Evolutionary conservation across 805 yeast genomes (phyloP).

Genomic region (Candida verbasci): DNA sequence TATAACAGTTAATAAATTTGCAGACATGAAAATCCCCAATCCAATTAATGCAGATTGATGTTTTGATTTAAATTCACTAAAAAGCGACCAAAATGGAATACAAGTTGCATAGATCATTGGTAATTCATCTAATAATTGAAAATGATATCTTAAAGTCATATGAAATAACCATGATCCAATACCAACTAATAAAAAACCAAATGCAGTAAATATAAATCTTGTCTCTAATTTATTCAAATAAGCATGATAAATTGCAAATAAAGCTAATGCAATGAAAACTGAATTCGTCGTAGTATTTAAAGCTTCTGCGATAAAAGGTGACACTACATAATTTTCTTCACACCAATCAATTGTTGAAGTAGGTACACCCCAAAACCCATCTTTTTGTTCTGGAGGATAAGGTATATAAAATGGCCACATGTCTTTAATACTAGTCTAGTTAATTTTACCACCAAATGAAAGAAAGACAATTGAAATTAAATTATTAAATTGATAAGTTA

Average conservation of each 20-base stretch:
- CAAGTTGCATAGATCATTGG: slow-evolving; percentile 99
- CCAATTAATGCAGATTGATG: slow-evolving; percentile 43
- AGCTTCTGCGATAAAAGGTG: slow-evolving; percentile 84
- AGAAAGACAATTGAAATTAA: too few species aligned
- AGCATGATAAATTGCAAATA: slow-evolving; percentile 61
- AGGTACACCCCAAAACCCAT: slow-evolving; percentile 75
- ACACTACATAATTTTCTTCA: slow-evolving; percentile 90
- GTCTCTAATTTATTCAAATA: slow-evolving; percentile 56
- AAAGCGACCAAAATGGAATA: slow-evolving; percentile 84
- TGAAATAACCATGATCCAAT: slow-evolving; percentile 94
- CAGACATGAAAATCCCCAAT: slow-evolving; percentile 45
- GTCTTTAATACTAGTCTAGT: neutral
- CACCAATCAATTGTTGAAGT: slow-evolving; percentile 99
- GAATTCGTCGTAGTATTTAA: slow-evolving; percentile 80
- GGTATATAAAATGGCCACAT: slow-evolving; percentile 49
- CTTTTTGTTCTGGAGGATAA: slow-evolving; percentile 51
- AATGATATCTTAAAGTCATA: slow-evolving; percentile 88
- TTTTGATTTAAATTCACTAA: slow-evolving; percentile 50
- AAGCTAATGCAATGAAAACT: slow-evolving; percentile 49
- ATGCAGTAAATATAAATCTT: slow-evolving; percentile 65
- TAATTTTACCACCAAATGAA: too few species aligned
- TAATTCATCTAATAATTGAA: slow-evolving; percentile 87
- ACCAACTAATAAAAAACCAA: slow-evolving; percentile 87
- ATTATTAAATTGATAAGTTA: too few species aligned
- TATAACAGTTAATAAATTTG: slow-evolving; percentile 59